Percentiles rank a stretch among this genome's conserved stretches.
These are phyloP conservation scores for Globisporangium paddicum DNA, from an alignment of 352 stramenopile genomes.

Conservation along the genomic window DNA sequence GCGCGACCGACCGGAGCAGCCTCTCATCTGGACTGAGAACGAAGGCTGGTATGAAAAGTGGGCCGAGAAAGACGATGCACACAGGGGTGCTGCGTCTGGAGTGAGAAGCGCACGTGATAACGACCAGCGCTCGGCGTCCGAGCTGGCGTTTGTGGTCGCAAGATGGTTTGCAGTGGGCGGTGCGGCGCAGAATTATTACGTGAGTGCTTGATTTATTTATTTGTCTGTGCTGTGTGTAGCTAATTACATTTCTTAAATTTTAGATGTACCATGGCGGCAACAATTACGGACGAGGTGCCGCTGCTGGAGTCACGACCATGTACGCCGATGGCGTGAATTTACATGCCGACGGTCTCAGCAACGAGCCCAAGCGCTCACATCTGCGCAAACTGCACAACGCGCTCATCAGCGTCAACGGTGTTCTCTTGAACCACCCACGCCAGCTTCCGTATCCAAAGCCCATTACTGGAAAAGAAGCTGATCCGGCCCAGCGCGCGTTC, in stretches of 20 bases:
- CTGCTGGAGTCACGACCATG: constrained; percentile 64
- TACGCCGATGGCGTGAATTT: constrained; percentile 70
- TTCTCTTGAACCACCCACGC: constrained; percentile 40
- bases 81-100: not conserved
- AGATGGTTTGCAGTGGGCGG: constrained; percentile 67
- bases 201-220: constrained; percentile 19
- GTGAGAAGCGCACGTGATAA: constrained; percentile 17
- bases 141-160: constrained; percentile 57
- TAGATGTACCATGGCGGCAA: constrained; percentile 80
- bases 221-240: not conserved
- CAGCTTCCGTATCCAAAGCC: constrained; percentile 40
- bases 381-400: constrained; percentile 53
- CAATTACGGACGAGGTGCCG: constrained; percentile 58
- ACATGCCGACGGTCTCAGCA: constrained; percentile 59
- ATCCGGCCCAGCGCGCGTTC: constrained; percentile 36
- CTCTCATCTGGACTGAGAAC: constrained; percentile 74
- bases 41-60: constrained; percentile 73
- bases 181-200: constrained; percentile 68
- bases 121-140: constrained; percentile 41
- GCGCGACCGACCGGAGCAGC: constrained; percentile 32
- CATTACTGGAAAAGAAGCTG: constrained; percentile 7
- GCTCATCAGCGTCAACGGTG: constrained; percentile 50
- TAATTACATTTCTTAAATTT: not conserved
- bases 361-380: constrained; percentile 67
- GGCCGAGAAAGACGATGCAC: constrained; percentile 25